These are phyloP conservation scores for Echeveria elegans DNA, from an alignment of 164 flowering plant genomes.

Conservation along the genomic window DNA sequence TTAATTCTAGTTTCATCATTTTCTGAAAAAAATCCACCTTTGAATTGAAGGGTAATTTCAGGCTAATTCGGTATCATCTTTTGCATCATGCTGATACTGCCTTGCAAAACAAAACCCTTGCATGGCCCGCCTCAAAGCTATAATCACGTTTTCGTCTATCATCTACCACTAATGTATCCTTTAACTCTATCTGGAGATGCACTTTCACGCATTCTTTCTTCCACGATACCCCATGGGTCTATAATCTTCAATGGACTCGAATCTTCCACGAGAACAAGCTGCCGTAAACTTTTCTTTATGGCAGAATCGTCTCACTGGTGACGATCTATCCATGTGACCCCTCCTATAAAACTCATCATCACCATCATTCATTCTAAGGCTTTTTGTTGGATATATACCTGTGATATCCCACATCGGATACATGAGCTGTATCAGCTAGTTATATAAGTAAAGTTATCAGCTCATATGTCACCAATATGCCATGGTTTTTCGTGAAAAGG, in stretches of 20 bases:
- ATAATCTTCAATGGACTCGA: no score
- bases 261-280: conserved; percentile 8
- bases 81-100: conserved; percentile 14
- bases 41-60: conserved; percentile 1
- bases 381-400: conserved; percentile 18
- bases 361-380: conserved; percentile 15
- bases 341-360: conserved; percentile 14
- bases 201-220: conserved; percentile 14
- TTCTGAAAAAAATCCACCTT: conserved; percentile 6
- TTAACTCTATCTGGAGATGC: conserved; percentile 12
- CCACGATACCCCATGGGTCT: conserved; percentile 14
- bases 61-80: conserved; percentile 10
- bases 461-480: no score
- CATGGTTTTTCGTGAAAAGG: no score
- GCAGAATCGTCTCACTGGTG: conserved; percentile 17
- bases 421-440: no score
- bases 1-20: not conserved
- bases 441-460: no score
- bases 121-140: conserved; percentile 15
- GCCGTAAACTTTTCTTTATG: conserved; percentile 18
- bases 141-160: conserved; percentile 16
- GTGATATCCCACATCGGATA: no score
- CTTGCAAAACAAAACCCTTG: conserved; percentile 14
- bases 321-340: conserved; percentile 19
- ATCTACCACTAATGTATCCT: conserved; percentile 16